Percentiles rank a stretch among this genome's conserved stretches.
Evolutionary conservation across 176 grass and related monocot genomes (phyloP).

Genomic region (Carex myosuroides): DNA sequence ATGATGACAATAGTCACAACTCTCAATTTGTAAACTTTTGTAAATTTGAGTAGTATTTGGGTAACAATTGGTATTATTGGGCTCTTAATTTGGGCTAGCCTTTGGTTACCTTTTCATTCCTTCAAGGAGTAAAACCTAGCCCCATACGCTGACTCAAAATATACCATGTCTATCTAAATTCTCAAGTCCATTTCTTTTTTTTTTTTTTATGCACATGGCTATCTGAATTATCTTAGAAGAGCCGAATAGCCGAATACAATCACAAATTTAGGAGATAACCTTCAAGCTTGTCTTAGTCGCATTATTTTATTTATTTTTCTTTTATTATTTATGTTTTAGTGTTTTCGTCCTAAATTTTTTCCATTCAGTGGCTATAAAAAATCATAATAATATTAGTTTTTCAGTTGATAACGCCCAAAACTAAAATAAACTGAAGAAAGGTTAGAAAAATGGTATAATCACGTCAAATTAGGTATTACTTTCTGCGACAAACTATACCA

Average conservation of each 20-base stretch:
- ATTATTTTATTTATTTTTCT: not conserved
- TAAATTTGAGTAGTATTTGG: not conserved
- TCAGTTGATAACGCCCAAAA: not conserved
- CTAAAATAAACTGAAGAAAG: not conserved
- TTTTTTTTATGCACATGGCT: not conserved
- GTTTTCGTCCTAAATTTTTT: not conserved
- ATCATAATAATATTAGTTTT: not conserved
- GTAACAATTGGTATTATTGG: not conserved
- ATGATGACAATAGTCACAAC: not conserved
- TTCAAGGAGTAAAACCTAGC: not conserved
- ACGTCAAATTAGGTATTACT: not conserved
- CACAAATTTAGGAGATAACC: not conserved
- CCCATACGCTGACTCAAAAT: not conserved
- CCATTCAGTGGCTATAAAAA: not conserved
- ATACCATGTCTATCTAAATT: not conserved
- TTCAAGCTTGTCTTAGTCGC: not conserved
- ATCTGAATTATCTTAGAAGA: not conserved
- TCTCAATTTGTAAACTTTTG: not conserved
- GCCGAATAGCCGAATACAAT: not conserved
- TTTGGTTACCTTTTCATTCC: not conserved
- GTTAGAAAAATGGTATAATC: not conserved
- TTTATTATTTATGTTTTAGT: not conserved
- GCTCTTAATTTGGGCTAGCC: not conserved
- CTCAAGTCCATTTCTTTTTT: not conserved
- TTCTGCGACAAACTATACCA: not conserved